A percentile compares a stretch with the other conserved stretches of the same genome.
These are phyloP conservation scores for Clonostachys chloroleuca DNA, from an alignment of 2,329 filamentous ascomycete species.

Conservation along the genomic window DNA sequence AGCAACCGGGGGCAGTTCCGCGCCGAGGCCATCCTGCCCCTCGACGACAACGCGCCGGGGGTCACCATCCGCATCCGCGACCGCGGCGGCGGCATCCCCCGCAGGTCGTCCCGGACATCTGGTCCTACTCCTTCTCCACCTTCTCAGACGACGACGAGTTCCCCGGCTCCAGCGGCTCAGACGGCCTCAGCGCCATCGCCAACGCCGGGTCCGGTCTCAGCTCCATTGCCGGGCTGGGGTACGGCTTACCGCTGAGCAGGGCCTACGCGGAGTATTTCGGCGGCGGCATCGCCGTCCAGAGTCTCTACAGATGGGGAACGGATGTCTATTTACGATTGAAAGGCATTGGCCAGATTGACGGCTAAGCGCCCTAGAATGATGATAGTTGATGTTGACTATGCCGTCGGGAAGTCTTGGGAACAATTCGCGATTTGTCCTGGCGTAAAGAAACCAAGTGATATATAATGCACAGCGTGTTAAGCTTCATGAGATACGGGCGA, in stretches of 20 bases:
- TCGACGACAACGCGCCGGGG: constrained; percentile 67
- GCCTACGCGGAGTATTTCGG: constrained; percentile 99
- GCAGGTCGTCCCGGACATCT: constrained; percentile 80
- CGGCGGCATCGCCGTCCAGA: constrained; percentile 92
- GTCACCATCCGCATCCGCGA: constrained; percentile 95
- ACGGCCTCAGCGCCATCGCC: constrained; percentile 70
- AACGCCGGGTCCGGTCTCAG: constrained; percentile 67
- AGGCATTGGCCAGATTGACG: constrained; percentile 52
- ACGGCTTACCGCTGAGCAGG: constrained; percentile 83
- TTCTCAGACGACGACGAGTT: constrained; percentile 62
- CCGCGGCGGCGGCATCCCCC: constrained; percentile 88
- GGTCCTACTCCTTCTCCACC: constrained; percentile 97
- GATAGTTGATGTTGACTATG: not conserved
- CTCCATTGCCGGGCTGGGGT: constrained; percentile 89
- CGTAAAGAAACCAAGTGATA: not conserved
- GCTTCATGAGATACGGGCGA: too few relatives aligned
- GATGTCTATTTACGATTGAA: constrained; percentile 65
- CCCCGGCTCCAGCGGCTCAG: constrained; percentile 30
- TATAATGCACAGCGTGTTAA: not conserved
- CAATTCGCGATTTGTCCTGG: not conserved
- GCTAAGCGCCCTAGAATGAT: constrained; percentile 4
- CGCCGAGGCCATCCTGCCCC: constrained; percentile 46
- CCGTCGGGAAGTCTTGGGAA: not conserved
- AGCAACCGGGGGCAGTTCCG: constrained; percentile 33
- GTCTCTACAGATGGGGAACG: constrained; percentile 85